Conservation (phyloP, 768 basidiomycete genomes). For the Leccinum longicurvipes region DNA sequence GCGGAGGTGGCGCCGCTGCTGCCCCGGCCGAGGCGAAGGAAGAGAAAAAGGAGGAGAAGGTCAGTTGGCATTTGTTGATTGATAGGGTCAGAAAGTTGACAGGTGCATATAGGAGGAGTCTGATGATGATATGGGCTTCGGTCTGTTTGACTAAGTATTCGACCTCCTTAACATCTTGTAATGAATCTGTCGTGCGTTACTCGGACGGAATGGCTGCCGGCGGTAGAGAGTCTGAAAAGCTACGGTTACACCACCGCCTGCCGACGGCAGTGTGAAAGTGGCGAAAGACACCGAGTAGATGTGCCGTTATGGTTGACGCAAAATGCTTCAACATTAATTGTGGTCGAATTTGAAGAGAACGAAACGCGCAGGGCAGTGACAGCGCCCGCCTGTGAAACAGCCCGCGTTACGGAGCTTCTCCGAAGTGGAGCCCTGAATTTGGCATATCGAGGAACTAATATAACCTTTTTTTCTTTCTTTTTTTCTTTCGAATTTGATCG, state of each 20-base stretch:
- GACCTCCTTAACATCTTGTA: neutral
- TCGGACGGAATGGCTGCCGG: slow-evolving; percentile 6
- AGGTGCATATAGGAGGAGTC: slow-evolving; percentile 68
- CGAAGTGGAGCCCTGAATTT: slow-evolving; percentile 1
- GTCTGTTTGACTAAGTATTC: slow-evolving; percentile 82
- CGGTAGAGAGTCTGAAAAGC: slow-evolving; percentile 14
- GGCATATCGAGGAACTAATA: neutral
- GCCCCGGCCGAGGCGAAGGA: slow-evolving; percentile 67
- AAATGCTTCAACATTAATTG: neutral
- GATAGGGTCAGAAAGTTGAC: slow-evolving; percentile 1
- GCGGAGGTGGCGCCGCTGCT: slow-evolving; percentile 46
- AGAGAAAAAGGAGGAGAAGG: slow-evolving; percentile 91
- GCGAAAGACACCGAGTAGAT: slow-evolving; percentile 20
- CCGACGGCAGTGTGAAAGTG: slow-evolving; percentile 25
- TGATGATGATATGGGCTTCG: slow-evolving; percentile 99
- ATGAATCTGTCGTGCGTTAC: slow-evolving; percentile 4
- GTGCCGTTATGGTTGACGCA: slow-evolving; percentile 6
- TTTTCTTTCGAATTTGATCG: slow-evolving; percentile 11
- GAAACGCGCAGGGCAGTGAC: neutral
- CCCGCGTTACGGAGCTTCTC: neutral
- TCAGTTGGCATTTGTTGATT: slow-evolving; percentile 28
- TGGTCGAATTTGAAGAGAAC: neutral
- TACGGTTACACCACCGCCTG: too few relatives aligned
- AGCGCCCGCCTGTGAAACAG: slow-evolving; percentile 1
- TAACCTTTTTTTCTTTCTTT: slow-evolving; percentile 1